Conservation (phyloP, 2,329 filamentous ascomycete species). For the Rhynchosporium secalis region DNA sequence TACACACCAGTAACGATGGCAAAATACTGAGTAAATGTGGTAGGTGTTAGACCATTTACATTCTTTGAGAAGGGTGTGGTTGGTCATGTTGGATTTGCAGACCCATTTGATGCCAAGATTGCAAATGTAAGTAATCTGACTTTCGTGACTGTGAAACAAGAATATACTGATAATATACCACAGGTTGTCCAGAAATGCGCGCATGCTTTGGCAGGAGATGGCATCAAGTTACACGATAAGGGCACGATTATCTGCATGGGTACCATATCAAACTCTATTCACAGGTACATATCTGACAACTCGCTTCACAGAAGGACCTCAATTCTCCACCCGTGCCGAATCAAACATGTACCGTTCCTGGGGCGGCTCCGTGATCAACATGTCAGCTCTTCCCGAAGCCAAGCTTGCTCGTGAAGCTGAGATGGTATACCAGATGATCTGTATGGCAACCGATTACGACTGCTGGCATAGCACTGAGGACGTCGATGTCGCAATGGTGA, state of each 20-base stretch:
- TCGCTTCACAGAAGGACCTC: conserved; percentile 76
- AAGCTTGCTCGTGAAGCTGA: conserved; percentile 97
- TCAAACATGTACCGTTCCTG: conserved; percentile 92
- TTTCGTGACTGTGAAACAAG: background rate
- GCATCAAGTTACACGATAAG: conserved; percentile 78
- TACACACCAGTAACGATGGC: background rate
- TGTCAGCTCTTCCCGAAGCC: conserved; percentile 92
- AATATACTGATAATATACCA: background rate
- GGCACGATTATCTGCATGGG: conserved; percentile 92
- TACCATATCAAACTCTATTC: conserved; percentile 46
- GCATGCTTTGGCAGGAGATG: conserved; percentile 73
- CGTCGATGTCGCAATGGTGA: conserved; percentile 95
- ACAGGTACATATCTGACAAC: conserved; percentile 1
- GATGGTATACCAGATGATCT: conserved; percentile 96
- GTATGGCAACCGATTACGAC: conserved; percentile 99
- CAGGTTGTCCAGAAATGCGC: conserved; percentile 75
- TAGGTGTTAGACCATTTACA: conserved; percentile 80
- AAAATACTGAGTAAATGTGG: conserved; percentile 13
- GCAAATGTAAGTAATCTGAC: conserved; percentile 49
- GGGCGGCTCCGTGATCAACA: conserved; percentile 96
- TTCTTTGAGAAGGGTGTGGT: conserved; percentile 94
- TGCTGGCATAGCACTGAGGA: conserved; percentile 87
- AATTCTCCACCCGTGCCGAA: conserved; percentile 95
- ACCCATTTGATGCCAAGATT: conserved; percentile 83
- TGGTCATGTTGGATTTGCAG: conserved; percentile 91